phyloP scores from a whole-genome alignment of 768 basidiomycete genomes.

The Mycena pura region DNA sequence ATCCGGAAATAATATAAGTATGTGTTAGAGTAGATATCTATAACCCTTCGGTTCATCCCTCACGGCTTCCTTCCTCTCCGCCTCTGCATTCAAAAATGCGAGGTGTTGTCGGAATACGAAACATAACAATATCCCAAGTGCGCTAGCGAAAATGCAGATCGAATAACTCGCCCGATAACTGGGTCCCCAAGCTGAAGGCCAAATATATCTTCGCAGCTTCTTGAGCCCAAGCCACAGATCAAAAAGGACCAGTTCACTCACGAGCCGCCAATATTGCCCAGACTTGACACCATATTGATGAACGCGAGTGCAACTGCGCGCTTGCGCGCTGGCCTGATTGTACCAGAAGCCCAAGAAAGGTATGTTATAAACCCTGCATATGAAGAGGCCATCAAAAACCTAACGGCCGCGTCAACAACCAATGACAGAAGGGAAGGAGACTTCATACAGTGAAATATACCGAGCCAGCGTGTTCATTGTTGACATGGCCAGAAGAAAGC shows the following conservation, averaged over 20 bases:
- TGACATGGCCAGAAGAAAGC: conserved; percentile 68
- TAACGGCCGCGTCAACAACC: conserved; percentile 33
- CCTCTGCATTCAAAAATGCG: conserved; percentile 44
- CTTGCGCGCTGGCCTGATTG: conserved; percentile 80
- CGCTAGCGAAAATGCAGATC: conserved; percentile 70
- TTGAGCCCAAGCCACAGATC: neutral
- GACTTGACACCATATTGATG: conserved; percentile 81
- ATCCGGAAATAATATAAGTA: neutral
- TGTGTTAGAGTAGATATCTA: conserved; percentile 52
- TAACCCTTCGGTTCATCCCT: conserved; percentile 43
- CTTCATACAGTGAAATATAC: conserved; percentile 66
- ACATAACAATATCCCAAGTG: conserved; percentile 56
- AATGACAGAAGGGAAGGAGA: neutral
- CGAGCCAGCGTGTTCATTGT: conserved; percentile 68
- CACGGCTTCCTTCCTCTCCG: conserved; percentile 47
- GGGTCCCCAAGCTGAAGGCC: conserved; percentile 75
- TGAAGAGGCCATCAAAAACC: conserved; percentile 80
- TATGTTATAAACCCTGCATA: conserved; percentile 78
- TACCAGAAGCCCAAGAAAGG: conserved; percentile 57
- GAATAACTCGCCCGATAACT: conserved; percentile 73
- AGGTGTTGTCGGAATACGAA: conserved; percentile 57
- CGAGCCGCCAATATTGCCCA: conserved; percentile 87
- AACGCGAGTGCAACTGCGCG: conserved; percentile 87
- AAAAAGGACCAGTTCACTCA: conserved; percentile 46
- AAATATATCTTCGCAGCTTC: conserved; percentile 36